Evolutionary conservation across 768 basidiomycete genomes (phyloP), one percentile per base, ranked within the genome.

Genomic region (Chalciporus chontae): DNA sequence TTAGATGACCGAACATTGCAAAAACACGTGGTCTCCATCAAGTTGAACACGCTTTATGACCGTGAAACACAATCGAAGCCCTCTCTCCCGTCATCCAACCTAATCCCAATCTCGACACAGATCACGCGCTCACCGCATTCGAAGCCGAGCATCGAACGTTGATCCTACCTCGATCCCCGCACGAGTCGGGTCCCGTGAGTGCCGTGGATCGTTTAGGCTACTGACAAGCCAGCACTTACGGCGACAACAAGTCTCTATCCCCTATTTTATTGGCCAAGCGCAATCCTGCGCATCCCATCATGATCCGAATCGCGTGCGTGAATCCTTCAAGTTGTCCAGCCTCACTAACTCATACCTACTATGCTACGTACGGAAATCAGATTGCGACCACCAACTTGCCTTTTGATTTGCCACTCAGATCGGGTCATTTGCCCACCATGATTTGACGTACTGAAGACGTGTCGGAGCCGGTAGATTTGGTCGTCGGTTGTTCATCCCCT

Each of bases 361-460:
- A 21, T 48, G 31, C 43, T 36, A 17, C 47, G 39, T 48, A 44
- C 60, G 52, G 59, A 57, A 60, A 62, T 62, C 50, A 59, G 56
- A 51, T 62, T 60, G 14, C 56, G 50, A 58, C 50, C 50, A 55
- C 55, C 24, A 62, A 50, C 38, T 29, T 58, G 44, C 41, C 45
- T 31, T 53, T 27, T 50, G 59, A 60, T 60, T 58, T 58, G 51
- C 58, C 54, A 54, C 46, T 18, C 21, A 41, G 47, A 59, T 51
- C 47, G 17, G 21, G 48, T 48, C 23, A 44, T 47, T 29, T 31
- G n/a, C 17, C n/a, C 52, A 45, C 52, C 40, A 43, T 50, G 47
- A 62, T 55, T 55, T 62, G 56, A 62, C 60, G 59, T 62, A 62
- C 59, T 55, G 50, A 5, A 62, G 50, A 59, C 60, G 51, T 56